phyloP scores from a whole-genome alignment of 345 rosid species.

The Acer negundo region DNA sequence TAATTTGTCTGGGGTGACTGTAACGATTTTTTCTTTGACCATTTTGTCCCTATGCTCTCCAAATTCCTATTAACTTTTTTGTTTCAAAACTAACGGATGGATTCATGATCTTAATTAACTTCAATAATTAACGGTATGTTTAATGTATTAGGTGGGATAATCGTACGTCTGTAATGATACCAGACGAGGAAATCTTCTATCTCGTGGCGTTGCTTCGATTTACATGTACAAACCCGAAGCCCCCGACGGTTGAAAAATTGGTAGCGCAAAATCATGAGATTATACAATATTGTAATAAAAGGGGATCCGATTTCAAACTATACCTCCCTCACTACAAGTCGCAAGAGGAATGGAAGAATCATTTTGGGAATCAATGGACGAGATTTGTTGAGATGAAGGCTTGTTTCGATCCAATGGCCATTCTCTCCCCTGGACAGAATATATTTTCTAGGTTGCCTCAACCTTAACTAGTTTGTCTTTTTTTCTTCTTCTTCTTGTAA shows the following conservation, averaged over 20 bases:
- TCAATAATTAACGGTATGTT: too few species aligned
- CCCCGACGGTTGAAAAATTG: constrained; percentile 44
- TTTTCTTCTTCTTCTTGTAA: neutral
- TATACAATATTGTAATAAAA: constrained; percentile 47
- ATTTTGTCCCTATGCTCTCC: constrained; percentile 15
- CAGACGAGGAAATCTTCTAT: constrained; percentile 84
- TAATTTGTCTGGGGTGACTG: constrained; percentile 38
- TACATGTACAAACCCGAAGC: constrained; percentile 37
- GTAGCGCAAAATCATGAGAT: constrained; percentile 71
- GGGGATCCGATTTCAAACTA: constrained; percentile 69
- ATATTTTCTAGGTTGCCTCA: constrained; percentile 55
- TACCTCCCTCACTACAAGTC: constrained; percentile 88
- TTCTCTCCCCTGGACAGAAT: constrained; percentile 93
- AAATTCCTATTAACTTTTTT: too few species aligned
- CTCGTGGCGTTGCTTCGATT: constrained; percentile 84
- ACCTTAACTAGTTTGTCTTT: neutral
- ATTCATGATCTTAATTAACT: too few species aligned
- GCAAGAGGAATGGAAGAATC: constrained; percentile 74
- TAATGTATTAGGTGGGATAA: constrained; percentile 61
- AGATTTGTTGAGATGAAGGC: constrained; percentile 65
- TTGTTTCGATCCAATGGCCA: constrained; percentile 76
- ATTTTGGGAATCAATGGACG: constrained; percentile 79
- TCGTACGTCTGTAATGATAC: constrained; percentile 64
- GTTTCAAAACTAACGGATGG: too few species aligned
- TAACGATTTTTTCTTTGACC: constrained; percentile 16